These are phyloP conservation scores for Dictyostelium intermedium DNA, from an alignment of 78 protist species.

Conservation along the genomic window DNA sequence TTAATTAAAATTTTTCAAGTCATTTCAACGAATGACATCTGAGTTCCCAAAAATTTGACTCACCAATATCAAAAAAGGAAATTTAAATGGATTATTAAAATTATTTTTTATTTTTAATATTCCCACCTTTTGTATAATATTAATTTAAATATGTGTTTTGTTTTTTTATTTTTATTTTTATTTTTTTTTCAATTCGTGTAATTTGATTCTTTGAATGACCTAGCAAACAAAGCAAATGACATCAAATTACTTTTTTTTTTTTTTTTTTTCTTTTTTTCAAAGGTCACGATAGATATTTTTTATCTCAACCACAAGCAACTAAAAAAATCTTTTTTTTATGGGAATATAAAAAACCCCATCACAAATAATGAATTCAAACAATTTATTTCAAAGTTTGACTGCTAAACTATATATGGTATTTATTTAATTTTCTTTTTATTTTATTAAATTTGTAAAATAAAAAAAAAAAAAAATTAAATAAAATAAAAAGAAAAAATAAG, in stretches of 20 bases:
- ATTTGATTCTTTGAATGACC: background rate
- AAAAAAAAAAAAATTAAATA: too few relatives aligned
- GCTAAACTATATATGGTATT: background rate
- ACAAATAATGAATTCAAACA: background rate
- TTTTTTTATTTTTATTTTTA: too few relatives aligned
- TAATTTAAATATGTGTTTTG: too few relatives aligned
- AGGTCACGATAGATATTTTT: background rate
- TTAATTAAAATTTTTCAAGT: too few relatives aligned
- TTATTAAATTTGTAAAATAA: too few relatives aligned
- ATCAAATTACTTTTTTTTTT: too few relatives aligned
- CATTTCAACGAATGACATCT: too few relatives aligned
- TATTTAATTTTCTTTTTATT: background rate
- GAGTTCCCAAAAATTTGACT: too few relatives aligned
- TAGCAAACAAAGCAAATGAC: background rate
- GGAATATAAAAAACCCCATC: background rate
- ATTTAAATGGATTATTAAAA: too few relatives aligned
- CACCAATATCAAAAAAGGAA: background rate
- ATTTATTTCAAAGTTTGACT: background rate
- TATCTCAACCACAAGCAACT: background rate
- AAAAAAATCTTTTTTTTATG: background rate
- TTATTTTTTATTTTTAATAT: too few relatives aligned
- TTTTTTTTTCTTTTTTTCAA: background rate
- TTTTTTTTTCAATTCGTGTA: background rate
- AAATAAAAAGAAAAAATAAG: too few relatives aligned
- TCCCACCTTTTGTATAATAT: background rate